phyloP scores from a whole-genome alignment of 768 basidiomycete species.

The Stropharia rugosoannulata region DNA sequence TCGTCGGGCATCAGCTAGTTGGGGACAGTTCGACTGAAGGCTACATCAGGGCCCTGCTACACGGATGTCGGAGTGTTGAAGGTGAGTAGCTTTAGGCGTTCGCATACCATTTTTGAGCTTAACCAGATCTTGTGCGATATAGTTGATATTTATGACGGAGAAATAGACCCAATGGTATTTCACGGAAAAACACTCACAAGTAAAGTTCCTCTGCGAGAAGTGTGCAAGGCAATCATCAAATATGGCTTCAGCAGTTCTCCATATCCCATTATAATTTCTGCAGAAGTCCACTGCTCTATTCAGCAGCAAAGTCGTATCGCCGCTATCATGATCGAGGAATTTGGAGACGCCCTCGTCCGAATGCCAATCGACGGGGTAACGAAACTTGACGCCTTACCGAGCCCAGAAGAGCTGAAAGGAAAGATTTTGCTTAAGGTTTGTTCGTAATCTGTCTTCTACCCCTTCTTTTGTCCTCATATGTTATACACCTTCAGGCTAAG shows the following conservation, averaged over 20 bases:
- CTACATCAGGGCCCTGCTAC: slow-evolving; percentile 88
- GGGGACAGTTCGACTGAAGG: slow-evolving; percentile 91
- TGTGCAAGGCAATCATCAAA: slow-evolving; percentile 80
- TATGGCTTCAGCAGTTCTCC: slow-evolving; percentile 91
- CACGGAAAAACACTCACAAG: slow-evolving; percentile 90
- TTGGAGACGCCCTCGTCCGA: slow-evolving; percentile 40
- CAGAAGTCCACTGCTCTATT: slow-evolving; percentile 84
- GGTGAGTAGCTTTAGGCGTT: slow-evolving; percentile 44
- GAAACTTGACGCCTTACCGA: slow-evolving; percentile 63
- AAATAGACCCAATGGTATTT: slow-evolving; percentile 79
- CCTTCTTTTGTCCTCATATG: not conserved
- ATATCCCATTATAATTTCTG: slow-evolving; percentile 91
- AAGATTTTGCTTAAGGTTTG: slow-evolving; percentile 82
- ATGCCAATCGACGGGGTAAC: slow-evolving; percentile 42
- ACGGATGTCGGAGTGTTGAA: slow-evolving; percentile 92
- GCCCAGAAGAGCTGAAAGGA: slow-evolving; percentile 78
- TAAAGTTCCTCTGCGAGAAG: slow-evolving; percentile 76
- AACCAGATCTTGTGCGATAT: not conserved
- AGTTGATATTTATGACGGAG: slow-evolving; percentile 96
- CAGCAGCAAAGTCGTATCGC: slow-evolving; percentile 81
- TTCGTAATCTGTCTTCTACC: not conserved
- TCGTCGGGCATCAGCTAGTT: slow-evolving; percentile 82
- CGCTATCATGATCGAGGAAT: slow-evolving; percentile 61
- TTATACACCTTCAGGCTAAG: slow-evolving; percentile 53
- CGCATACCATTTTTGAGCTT: not conserved